phyloP scores from a whole-genome alignment of 495 filamentous ascomycete species.

The Talaromyces proteolyticus region DNA sequence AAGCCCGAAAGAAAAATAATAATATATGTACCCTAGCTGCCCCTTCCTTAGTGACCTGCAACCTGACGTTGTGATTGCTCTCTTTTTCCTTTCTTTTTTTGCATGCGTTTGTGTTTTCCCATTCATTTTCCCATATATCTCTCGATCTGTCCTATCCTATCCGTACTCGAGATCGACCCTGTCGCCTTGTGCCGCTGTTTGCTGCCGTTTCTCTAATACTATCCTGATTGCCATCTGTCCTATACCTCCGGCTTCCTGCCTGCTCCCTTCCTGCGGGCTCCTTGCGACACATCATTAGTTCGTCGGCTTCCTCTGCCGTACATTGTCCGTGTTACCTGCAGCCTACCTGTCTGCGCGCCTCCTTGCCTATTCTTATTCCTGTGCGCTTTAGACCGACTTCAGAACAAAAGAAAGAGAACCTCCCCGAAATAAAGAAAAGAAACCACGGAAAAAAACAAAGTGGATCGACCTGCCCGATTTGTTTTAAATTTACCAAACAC shows the following conservation, averaged over 20 bases:
- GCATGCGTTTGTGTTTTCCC: conserved; percentile 1
- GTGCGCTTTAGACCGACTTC: too few species aligned
- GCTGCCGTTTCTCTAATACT: too few species aligned
- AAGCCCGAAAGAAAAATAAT: neutral
- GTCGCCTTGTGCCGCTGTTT: too few species aligned
- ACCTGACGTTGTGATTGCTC: conserved; percentile 12
- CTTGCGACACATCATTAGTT: neutral
- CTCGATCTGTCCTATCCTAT: conserved; percentile 6
- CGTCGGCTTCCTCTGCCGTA: neutral
- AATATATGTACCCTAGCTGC: conserved; percentile 11
- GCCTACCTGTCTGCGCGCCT: neutral
- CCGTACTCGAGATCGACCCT: too few species aligned
- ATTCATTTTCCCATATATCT: conserved; percentile 14
- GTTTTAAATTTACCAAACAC: neutral
- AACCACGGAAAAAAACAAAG: too few species aligned
- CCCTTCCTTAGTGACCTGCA: conserved; percentile 2
- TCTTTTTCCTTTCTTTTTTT: conserved; percentile 2
- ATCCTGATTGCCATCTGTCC: too few species aligned
- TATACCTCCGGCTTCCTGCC: neutral
- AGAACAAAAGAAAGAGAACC: too few species aligned
- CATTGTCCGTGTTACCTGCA: neutral
- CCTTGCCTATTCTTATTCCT: neutral
- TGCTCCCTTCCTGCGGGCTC: neutral
- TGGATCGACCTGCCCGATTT: neutral
- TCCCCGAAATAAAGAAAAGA: neutral